Base-by-base conservation (phyloP, 202 grass and related monocot genomes). In the Hordeum pubiflorum region DNA sequence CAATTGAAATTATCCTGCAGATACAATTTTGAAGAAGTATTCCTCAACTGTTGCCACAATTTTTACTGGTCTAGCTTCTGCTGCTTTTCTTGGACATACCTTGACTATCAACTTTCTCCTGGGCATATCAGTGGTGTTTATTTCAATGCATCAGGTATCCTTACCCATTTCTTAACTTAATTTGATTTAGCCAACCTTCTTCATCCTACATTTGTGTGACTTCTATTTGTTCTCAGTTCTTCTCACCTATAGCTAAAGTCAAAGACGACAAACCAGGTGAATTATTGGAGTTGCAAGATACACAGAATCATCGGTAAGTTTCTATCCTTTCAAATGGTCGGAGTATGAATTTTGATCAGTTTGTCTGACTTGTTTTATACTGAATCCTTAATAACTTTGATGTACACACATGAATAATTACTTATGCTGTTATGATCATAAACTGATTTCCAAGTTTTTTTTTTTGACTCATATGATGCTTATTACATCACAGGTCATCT, bases 1-100 rank as follows among this genome's bases (percentile, higher is more conserved):
- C 60, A 62, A 57, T 12, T 77, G 36, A 22, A 79, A 59, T 70
- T 62, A 68, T 11, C 4, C 20, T 15, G 4, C 88, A 97, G 92
- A 97, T 68, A 94, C 92, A 82, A 94, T 94, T 78, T 89, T 97
- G 82, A 97, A 97, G 88, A 97, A 97, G 63, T 97, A 97, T 92
- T 97, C 94, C 1, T 97, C 94, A 69, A 97, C 94, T 58, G 92
- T 97, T 69, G 94, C 94, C 13, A 97, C 92, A 18, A 97, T 97
- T 79, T 97, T 97, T 91, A 97, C 94, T 58, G 94, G 92, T 27
- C 68, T 97, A 18, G 94, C 92, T 72, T 97, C 94, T 79, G 94
- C 94, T 65, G 86, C 88, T 37, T 94, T 97, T 78, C 86, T 97
- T 82, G 94, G 94, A 64, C 94, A 98, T 86, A 82, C 87, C 52